Evolutionary conservation across 225 moss, liverwort and hornwort species (phyloP).

Genomic region (Climacium dendroides): DNA sequence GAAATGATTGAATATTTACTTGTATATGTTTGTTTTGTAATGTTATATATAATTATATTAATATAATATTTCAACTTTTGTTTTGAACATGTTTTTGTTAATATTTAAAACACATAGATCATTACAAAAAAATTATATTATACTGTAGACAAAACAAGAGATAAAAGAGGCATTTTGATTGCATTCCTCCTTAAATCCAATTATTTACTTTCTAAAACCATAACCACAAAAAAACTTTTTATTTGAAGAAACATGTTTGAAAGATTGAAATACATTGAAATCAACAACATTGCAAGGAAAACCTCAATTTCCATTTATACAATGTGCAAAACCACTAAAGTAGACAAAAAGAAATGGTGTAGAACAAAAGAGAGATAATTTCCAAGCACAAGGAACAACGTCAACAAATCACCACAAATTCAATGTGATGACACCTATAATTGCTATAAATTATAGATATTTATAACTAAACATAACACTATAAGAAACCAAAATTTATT

Average conservation of each 20-base stretch:
- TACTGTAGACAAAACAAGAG: not conserved
- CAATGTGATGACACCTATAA: not conserved
- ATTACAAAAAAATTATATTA: not conserved
- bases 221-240: accelerated
- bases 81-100: not conserved
- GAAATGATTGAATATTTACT: not conserved
- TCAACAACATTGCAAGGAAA: not conserved
- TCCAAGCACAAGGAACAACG: accelerated
- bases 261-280: not conserved
- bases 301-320: accelerated
- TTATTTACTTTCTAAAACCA: not conserved
- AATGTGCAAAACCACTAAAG: not conserved
- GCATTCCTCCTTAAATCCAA: not conserved
- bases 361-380: not conserved
- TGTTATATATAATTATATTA: too few relatives aligned
- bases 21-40: not conserved
- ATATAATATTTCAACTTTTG: not conserved
- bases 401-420: not conserved
- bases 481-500: too few relatives aligned
- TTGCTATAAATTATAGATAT: not conserved
- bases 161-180: not conserved
- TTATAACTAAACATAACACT: too few relatives aligned
- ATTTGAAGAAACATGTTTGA: not conserved
- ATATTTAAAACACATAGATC: not conserved
- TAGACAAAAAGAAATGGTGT: not conserved